Conservation (phyloP, 208 protist genomes). For the Eutreptiella sp. region DNA sequence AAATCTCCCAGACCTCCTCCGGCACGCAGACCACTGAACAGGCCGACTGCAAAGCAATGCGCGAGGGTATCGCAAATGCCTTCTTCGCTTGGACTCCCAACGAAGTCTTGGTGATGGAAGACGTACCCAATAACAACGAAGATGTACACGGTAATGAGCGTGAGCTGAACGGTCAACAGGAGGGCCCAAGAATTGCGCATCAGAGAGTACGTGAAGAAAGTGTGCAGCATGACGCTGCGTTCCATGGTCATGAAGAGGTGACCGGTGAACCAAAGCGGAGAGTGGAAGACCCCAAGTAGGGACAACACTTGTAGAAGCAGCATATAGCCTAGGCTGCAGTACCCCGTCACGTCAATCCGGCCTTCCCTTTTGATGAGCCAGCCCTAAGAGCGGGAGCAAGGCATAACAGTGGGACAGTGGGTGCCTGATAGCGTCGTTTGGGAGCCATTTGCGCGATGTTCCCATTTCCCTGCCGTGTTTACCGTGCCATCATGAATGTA, state of each 20-base stretch:
- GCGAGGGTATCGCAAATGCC: constrained; percentile 8
- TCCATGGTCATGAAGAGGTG: constrained; percentile 20
- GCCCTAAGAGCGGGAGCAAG: no score
- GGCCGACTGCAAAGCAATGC: not conserved
- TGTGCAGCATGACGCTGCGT: constrained; percentile 3
- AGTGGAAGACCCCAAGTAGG: not conserved
- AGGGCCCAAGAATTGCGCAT: not conserved
- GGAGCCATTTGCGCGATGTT: no score
- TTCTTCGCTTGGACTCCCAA: not conserved
- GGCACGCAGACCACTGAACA: constrained; percentile 7
- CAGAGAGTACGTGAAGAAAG: not conserved
- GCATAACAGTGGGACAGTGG: no score
- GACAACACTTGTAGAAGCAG: no score
- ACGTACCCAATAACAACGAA: constrained; percentile 18
- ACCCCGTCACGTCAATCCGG: no score
- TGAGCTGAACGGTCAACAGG: constrained; percentile 9
- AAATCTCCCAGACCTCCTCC: constrained; percentile 19
- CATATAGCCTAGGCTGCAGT: no score
- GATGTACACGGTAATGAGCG: constrained; percentile 15
- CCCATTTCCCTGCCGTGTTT: no score
- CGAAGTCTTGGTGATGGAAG: constrained; percentile 11
- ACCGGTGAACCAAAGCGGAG: constrained; percentile 12
- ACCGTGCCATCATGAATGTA: no score
- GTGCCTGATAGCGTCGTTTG: no score
- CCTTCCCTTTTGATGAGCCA: no score